These are phyloP conservation scores for Candida orba DNA, from an alignment of 805 yeast species.

Conservation along the genomic window DNA sequence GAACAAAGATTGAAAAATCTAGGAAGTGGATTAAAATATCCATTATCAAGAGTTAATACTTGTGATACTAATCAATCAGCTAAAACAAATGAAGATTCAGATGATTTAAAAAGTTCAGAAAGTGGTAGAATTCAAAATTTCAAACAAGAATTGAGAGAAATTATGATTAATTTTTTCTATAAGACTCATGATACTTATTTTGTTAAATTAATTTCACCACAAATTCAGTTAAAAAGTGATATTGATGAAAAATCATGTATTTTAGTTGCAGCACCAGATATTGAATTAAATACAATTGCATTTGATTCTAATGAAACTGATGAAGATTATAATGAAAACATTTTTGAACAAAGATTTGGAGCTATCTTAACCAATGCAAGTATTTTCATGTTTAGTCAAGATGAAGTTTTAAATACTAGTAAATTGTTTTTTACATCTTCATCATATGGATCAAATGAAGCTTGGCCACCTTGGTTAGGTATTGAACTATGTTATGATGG, in stretches of 20 bases:
- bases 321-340: conserved; percentile 36
- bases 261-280: conserved; percentile 64
- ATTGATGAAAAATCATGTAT: conserved; percentile 51
- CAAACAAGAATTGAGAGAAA: conserved; percentile 42
- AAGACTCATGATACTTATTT: conserved; percentile 47
- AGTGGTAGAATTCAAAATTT: conserved; percentile 36
- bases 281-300: conserved; percentile 62
- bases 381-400: conserved; percentile 56
- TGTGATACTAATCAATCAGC: conserved; percentile 10
- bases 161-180: conserved; percentile 30
- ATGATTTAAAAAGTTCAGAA: conserved; percentile 6
- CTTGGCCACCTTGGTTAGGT: conserved; percentile 92
- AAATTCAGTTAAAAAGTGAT: conserved; percentile 60
- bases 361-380: conserved; percentile 62
- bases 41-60: conserved; percentile 16
- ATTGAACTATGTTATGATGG: conserved; percentile 58
- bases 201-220: conserved; percentile 70
- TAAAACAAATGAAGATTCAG: conserved; percentile 3
- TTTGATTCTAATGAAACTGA: conserved; percentile 42
- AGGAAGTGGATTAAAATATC: conserved; percentile 7
- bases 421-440: conserved; percentile 38
- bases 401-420: conserved; percentile 35
- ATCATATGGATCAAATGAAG: conserved; percentile 52
- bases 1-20: conserved; percentile 22
- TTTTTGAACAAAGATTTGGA: conserved; percentile 64